Evolutionary conservation across 805 yeast species (phyloP).

Genomic region (Pichia phayaonensis): DNA sequence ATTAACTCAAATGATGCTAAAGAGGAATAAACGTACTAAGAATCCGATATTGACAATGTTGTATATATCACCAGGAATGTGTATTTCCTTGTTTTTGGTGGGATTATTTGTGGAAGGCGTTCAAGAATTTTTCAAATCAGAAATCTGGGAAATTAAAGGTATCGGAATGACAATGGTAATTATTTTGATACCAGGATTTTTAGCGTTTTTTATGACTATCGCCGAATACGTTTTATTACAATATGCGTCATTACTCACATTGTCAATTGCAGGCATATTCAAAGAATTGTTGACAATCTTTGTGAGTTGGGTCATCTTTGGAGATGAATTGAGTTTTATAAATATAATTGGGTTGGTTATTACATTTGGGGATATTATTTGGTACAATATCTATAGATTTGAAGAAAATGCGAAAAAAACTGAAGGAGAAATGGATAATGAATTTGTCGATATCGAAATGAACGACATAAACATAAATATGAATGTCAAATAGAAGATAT

Average conservation of each 20-base stretch:
- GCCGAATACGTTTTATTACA: constrained; percentile 80
- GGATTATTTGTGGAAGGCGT: constrained; percentile 72
- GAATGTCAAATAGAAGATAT: background rate
- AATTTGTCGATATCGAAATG: constrained; percentile 17
- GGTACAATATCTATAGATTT: constrained; percentile 70
- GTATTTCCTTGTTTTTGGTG: constrained; percentile 46
- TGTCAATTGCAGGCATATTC: constrained; percentile 87
- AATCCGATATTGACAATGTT: constrained; percentile 81
- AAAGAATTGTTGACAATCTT: constrained; percentile 83
- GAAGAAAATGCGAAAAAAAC: constrained; percentile 18
- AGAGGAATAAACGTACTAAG: constrained; percentile 46
- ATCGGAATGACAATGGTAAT: constrained; percentile 45
- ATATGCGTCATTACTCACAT: constrained; percentile 74
- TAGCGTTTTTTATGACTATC: constrained; percentile 85
- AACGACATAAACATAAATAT: too few relatives aligned
- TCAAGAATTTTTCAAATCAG: constrained; percentile 39
- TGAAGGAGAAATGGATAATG: constrained; percentile 8
- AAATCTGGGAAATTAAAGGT: constrained; percentile 63
- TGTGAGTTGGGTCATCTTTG: constrained; percentile 61
- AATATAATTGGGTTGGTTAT: constrained; percentile 69
- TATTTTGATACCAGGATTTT: constrained; percentile 70
- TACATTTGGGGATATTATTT: constrained; percentile 70
- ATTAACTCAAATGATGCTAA: constrained; percentile 75
- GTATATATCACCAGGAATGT: constrained; percentile 82
- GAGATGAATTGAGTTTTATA: constrained; percentile 58